Base-by-base conservation (phyloP, 345 rosid genomes). In the Aquilaria sinensis region DNA sequence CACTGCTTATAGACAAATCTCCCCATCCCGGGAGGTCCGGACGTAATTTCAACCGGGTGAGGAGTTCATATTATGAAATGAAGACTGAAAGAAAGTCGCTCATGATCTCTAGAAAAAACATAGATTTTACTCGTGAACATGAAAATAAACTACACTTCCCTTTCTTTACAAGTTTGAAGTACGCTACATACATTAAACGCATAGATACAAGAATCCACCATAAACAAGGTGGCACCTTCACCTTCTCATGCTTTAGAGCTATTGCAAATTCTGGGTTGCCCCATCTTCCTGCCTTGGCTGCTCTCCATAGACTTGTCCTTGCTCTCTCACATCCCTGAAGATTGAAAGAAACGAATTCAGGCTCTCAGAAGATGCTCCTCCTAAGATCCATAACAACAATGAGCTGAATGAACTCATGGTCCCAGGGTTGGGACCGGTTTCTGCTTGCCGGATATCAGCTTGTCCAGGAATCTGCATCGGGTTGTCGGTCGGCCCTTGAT, bases 331-430 rank as follows among this genome's bases (percentile, higher is more conserved):
- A 62, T 89, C 96, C 77, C 96, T 87, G 67, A 95, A 95, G 78
- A 91, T 90, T 6, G 97, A 91, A 46, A 87, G 78, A 60, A 95
- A 80, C 1, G 97, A 83, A 83, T 81, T 95, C 41, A 87, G 69
- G 47, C 97, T 89, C 76, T 95, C 94, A 2, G 85, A 80, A 13
- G 99, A 88, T 56, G 97, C 97, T 61, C 97, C 99, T 23, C 99
- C 97, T 71, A 95, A 66, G 69, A 95, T 91, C 96, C 96, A 87
- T 58, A 95, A 70, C 75, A 95, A 67, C 68, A 95, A 67, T 9
- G 99, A 95, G 47, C 90, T 87, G 47, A 95, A 79, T 0, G 97
- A 87, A 82, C 81, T 94, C 96, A 87, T 78, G 2, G 80, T 75
- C 23, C 96, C 90, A 0, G 93, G 77, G 72, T 77, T 83, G 1